These are phyloP conservation scores for Epicoccum sorghinum DNA, from an alignment of 2,329 filamentous ascomycete genomes.

Conservation along the genomic window DNA sequence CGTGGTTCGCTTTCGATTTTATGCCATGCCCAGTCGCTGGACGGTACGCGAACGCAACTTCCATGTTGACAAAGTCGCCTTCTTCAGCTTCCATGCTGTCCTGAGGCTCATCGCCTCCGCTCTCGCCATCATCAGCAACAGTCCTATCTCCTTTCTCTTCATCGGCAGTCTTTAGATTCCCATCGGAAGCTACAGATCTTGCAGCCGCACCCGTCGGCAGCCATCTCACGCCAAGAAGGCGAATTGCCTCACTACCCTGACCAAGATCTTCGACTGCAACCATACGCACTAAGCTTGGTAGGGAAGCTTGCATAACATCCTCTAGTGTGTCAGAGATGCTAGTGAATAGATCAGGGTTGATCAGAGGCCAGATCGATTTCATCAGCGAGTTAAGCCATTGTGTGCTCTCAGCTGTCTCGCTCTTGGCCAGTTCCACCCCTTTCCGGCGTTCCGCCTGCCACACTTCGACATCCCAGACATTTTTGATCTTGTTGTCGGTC, in stretches of 20 bases:
- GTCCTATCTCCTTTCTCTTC: constrained; percentile 58
- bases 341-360: constrained; percentile 76
- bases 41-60: constrained; percentile 76
- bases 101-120: constrained; percentile 44
- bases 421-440: constrained; percentile 55
- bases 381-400: constrained; percentile 75
- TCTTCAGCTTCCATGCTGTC: constrained; percentile 72
- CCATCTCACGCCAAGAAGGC: constrained; percentile 75
- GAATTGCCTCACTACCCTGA: constrained; percentile 73
- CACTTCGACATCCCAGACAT: constrained; percentile 70
- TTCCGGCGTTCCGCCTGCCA: constrained; percentile 69
- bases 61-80: constrained; percentile 78
- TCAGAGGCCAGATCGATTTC: constrained; percentile 72
- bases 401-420: constrained; percentile 66
- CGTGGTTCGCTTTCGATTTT: constrained; percentile 70
- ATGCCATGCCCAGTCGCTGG: constrained; percentile 67
- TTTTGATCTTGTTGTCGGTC: constrained; percentile 65
- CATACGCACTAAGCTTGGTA: constrained; percentile 74
- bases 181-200: constrained; percentile 64
- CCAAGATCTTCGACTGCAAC: constrained; percentile 77
- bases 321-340: constrained; percentile 73
- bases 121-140: constrained; percentile 53
- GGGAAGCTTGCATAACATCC: constrained; percentile 79
- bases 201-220: constrained; percentile 73
- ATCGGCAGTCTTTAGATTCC: constrained; percentile 59